These are phyloP conservation scores for Eimeria sp. DNA, from an alignment of 169 alveolate genomes.

Conservation along the genomic window DNA sequence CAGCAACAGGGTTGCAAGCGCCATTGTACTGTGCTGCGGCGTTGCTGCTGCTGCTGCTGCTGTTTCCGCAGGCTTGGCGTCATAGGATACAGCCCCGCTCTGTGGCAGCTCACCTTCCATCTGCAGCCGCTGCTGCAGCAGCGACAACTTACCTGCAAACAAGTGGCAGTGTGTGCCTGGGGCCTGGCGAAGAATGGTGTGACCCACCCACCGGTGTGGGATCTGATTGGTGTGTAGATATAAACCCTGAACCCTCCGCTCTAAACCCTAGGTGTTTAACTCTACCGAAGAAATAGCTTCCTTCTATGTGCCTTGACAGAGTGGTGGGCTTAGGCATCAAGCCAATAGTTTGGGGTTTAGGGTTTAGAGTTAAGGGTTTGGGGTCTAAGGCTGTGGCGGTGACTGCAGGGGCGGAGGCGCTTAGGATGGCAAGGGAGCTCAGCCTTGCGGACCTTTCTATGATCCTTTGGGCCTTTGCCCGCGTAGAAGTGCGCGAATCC, in stretches of 20 bases:
- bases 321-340: background rate
- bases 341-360: background rate
- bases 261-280: background rate
- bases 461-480: constrained; percentile 73
- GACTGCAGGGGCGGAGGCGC: constrained; percentile 41
- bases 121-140: constrained; percentile 66
- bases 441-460: constrained; percentile 76
- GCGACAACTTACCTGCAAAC: constrained; percentile 42
- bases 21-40: background rate
- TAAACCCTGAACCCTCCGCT: background rate
- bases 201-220: constrained; percentile 34
- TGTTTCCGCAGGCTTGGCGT: constrained; percentile 50
- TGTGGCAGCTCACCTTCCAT: constrained; percentile 53
- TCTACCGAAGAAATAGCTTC: too few relatives aligned
- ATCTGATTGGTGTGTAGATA: constrained; percentile 38
- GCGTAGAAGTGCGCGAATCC: constrained; percentile 22
- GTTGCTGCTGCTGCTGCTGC: background rate
- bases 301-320: background rate
- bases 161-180: constrained; percentile 72
- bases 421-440: background rate
- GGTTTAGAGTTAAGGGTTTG: background rate
- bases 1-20: background rate
- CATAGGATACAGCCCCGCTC: constrained; percentile 63
- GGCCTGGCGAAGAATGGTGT: constrained; percentile 60
- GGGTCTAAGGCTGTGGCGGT: background rate